A percentile compares a stretch with the other conserved stretches of the same genome.
Evolutionary conservation across 352 stramenopile species (phyloP).

Genomic region (Blastocystis hominis): DNA sequence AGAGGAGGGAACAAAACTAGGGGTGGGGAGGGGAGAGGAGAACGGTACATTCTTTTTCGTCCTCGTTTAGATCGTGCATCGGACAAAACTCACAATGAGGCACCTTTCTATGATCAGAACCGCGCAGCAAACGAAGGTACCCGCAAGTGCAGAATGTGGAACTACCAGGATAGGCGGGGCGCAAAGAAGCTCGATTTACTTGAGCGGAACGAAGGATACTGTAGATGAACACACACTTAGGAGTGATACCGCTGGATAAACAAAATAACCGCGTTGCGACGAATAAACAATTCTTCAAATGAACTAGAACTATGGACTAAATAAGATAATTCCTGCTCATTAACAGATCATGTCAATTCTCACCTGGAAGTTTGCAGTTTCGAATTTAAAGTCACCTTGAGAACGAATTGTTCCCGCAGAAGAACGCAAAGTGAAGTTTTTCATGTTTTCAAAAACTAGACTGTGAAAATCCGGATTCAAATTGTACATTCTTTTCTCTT

Average conservation of each 20-base stretch:
- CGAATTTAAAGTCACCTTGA: constrained; percentile 43
- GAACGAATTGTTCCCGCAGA: constrained; percentile 17
- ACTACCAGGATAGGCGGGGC: constrained; percentile 22
- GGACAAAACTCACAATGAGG: constrained; percentile 56
- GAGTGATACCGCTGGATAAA: constrained; percentile 46
- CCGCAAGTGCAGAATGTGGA: constrained; percentile 54
- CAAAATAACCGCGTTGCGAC: constrained; percentile 43
- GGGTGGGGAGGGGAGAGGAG: background rate
- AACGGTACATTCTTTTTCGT: constrained; percentile 46
- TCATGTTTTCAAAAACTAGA: constrained; percentile 56
- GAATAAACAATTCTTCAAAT: constrained; percentile 52
- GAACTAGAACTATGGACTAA: constrained; percentile 26
- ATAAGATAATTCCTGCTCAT: constrained; percentile 48
- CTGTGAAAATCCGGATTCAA: background rate
- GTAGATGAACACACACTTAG: background rate
- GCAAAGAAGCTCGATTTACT: constrained; percentile 38
- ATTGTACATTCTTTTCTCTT: constrained; percentile 55
- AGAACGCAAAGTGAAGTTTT: constrained; percentile 22
- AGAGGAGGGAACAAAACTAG: constrained; percentile 51
- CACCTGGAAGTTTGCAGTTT: constrained; percentile 45
- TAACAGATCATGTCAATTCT: background rate
- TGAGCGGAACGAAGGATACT: constrained; percentile 53
- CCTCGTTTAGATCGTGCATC: constrained; percentile 38
- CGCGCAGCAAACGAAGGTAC: background rate
- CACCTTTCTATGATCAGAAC: background rate